phyloP scores from a whole-genome alignment of 257 asterid genomes.

The Misopates orontium region DNA sequence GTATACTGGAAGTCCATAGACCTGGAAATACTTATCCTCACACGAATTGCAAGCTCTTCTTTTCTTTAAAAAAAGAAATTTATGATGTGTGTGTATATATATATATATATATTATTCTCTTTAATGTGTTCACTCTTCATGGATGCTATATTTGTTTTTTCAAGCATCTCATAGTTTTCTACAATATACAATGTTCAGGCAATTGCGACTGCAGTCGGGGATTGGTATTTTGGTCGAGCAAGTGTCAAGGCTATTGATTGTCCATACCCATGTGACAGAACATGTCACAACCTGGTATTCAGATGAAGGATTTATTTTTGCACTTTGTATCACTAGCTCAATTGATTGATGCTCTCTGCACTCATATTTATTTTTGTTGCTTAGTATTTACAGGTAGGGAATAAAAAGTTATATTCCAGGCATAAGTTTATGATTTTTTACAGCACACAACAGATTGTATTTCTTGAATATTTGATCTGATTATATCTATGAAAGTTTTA shows the following conservation, averaged over 20 bases:
- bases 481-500: too few species aligned
- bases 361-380: constrained; percentile 26
- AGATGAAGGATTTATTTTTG: constrained; percentile 35
- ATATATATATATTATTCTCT: not conserved
- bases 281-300: constrained; percentile 92
- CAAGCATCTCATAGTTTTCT: not conserved
- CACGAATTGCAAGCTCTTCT: too few species aligned
- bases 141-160: not conserved
- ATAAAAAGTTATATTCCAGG: constrained; percentile 6
- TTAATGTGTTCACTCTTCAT: not conserved
- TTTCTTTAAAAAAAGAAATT: too few species aligned
- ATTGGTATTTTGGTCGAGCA: constrained; percentile 79
- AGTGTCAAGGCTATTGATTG: constrained; percentile 66
- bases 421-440: too few species aligned
- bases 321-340: constrained; percentile 13
- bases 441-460: too few species aligned
- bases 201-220: constrained; percentile 82
- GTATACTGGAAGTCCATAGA: too few species aligned
- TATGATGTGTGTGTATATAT: too few species aligned
- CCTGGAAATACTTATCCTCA: too few species aligned
- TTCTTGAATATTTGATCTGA: too few species aligned
- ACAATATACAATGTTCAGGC: constrained; percentile 46
- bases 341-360: constrained; percentile 28
- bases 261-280: constrained; percentile 83
- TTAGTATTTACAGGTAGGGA: constrained; percentile 20